Evolutionary conservation across 306 rosid genomes (phyloP).

Genomic region (Castanospermum australe): DNA sequence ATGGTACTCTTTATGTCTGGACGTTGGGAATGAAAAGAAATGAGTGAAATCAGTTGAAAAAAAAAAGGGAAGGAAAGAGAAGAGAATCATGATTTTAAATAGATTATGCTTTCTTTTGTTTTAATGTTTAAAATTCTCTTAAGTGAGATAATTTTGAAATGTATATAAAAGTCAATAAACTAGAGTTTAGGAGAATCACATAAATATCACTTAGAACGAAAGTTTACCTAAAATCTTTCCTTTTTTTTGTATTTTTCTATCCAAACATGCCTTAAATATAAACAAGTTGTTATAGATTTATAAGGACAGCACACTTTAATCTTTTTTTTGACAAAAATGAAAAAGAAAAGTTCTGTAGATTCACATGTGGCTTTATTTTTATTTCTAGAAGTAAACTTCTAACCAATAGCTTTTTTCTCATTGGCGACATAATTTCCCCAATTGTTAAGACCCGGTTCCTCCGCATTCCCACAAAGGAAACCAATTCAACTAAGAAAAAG

Average conservation of each 20-base stretch:
- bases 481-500: neutral
- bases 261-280: too few relatives aligned
- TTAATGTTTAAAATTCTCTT: neutral
- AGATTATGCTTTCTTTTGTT: neutral
- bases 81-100: neutral
- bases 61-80: neutral
- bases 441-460: constrained; percentile 18
- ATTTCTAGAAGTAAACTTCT: neutral
- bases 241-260: too few relatives aligned
- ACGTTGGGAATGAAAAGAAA: neutral
- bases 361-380: neutral
- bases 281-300: constrained; percentile 18
- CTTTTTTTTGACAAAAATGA: neutral
- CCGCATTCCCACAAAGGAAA: constrained; percentile 22
- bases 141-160: constrained; percentile 4
- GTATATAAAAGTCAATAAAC: neutral
- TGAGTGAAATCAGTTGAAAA: neutral
- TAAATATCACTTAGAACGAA: neutral
- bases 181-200: neutral
- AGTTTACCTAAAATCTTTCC: too few relatives aligned
- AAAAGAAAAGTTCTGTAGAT: neutral
- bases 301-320: constrained; percentile 13
- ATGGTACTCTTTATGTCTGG: constrained; percentile 11
- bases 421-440: constrained; percentile 13
- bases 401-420: neutral